A percentile compares a stretch with the other conserved stretches of the same genome.
phyloP scores from a whole-genome alignment of 1,284 basidiomycete species.

The Leccinum colubrinum region DNA sequence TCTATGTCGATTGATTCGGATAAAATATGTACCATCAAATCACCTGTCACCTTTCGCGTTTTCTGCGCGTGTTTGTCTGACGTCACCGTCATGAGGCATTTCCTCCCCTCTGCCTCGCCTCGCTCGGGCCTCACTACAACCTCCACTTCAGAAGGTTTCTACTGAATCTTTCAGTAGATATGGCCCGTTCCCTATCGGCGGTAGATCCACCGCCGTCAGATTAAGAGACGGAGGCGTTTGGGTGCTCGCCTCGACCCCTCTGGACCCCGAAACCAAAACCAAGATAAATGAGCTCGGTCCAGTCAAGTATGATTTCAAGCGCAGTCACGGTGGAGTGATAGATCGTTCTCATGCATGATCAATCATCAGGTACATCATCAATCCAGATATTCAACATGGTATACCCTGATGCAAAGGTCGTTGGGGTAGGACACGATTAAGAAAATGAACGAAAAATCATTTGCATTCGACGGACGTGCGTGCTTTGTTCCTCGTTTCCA shows the following conservation, averaged over 20 bases:
- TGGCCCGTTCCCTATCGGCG: slow-evolving; percentile 62
- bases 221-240: slow-evolving; percentile 74
- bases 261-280: slow-evolving; percentile 69
- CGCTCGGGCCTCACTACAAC: slow-evolving; percentile 17
- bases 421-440: slow-evolving; percentile 59
- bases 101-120: slow-evolving; percentile 14
- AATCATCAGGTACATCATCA: slow-evolving; percentile 50
- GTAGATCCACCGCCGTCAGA: slow-evolving; percentile 81
- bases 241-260: slow-evolving; percentile 83
- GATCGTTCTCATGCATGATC: not conserved
- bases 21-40: not conserved
- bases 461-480: slow-evolving; percentile 63
- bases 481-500: slow-evolving; percentile 5
- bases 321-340: not conserved
- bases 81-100: slow-evolving; percentile 18
- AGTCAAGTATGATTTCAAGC: slow-evolving; percentile 53
- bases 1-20: not conserved
- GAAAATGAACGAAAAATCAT: slow-evolving; percentile 39
- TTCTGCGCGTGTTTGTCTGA: slow-evolving; percentile 18
- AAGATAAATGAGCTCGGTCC: slow-evolving; percentile 74
- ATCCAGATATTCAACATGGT: slow-evolving; percentile 42
- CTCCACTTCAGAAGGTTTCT: slow-evolving; percentile 12
- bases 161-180: not conserved
- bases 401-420: slow-evolving; percentile 76
- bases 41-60: slow-evolving; percentile 12